Conservation (phyloP, 2,329 filamentous ascomycete species). For the Paecilomyces sp. region DNA sequence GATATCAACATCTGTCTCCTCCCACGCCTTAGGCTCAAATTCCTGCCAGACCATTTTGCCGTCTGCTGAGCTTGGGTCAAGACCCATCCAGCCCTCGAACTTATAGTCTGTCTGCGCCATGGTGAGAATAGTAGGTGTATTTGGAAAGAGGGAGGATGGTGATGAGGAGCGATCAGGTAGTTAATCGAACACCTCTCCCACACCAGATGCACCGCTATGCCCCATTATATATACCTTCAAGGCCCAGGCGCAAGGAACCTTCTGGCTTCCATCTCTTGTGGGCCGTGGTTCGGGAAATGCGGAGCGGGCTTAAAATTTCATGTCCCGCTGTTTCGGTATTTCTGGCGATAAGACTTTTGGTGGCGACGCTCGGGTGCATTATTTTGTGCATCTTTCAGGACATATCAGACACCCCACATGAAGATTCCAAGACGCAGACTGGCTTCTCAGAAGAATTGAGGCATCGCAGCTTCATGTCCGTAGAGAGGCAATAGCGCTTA, state of each 20-base stretch:
- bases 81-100: constrained; percentile 53
- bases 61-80: constrained; percentile 40
- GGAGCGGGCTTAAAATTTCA: neutral
- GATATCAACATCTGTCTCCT: constrained; percentile 59
- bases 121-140: neutral
- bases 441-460: neutral
- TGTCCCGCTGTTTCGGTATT: neutral
- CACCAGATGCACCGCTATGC: neutral
- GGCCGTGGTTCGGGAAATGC: neutral
- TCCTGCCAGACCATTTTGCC: constrained; percentile 51
- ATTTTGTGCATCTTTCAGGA: neutral
- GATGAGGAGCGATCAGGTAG: neutral
- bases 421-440: neutral
- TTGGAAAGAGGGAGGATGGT: neutral
- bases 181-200: neutral
- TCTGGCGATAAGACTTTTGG: neutral
- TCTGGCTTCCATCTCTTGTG: neutral
- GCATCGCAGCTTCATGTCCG: neutral
- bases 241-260: neutral
- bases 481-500: neutral
- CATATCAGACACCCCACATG: neutral
- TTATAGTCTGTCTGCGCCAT: constrained; percentile 34
- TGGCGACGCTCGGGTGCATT: neutral
- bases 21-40: constrained; percentile 59
- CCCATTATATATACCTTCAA: neutral